Conservation (phyloP, 2,329 filamentous ascomycete species). For the Aspergillus awamori region DNA sequence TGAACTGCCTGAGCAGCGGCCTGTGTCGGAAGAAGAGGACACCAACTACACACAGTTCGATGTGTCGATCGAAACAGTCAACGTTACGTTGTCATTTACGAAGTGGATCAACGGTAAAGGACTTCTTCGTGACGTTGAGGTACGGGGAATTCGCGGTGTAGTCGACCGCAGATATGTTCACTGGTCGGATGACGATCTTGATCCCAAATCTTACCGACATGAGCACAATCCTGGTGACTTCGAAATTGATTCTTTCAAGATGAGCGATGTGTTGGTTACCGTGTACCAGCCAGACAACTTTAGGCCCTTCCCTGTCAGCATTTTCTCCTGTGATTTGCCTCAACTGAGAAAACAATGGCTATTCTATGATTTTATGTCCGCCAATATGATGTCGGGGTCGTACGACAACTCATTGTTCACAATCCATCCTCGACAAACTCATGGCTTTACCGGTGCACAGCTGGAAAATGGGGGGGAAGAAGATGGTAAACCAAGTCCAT, state of each 20-base stretch:
- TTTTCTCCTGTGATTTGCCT: constrained; percentile 92
- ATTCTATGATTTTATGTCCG: constrained; percentile 95
- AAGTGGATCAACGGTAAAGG: constrained; percentile 99
- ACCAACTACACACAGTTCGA: constrained; percentile 98
- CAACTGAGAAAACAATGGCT: constrained; percentile 94
- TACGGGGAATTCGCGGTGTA: constrained; percentile 89
- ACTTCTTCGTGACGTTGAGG: constrained; percentile 84
- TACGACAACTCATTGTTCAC: constrained; percentile 96
- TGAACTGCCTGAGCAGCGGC: constrained; percentile 36
- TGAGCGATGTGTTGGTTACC: constrained; percentile 90
- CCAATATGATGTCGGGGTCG: constrained; percentile 93
- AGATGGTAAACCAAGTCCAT: constrained; percentile 69
- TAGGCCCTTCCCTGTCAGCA: constrained; percentile 92
- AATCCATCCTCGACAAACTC: constrained; percentile 89
- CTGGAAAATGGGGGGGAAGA: constrained; percentile 59
- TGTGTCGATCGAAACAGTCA: constrained; percentile 89
- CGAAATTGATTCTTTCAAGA: constrained; percentile 93
- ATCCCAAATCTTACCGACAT: constrained; percentile 85
- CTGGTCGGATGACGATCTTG: constrained; percentile 69
- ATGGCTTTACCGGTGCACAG: constrained; percentile 71
- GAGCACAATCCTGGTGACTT: constrained; percentile 91
- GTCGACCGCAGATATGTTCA: constrained; percentile 84
- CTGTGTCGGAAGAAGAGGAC: constrained; percentile 67
- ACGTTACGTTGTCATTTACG: constrained; percentile 94
- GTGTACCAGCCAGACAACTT: constrained; percentile 88